Evolutionary conservation across 495 filamentous ascomycete genomes (phyloP).

Genomic region (Hypoxylon cercidicola): DNA sequence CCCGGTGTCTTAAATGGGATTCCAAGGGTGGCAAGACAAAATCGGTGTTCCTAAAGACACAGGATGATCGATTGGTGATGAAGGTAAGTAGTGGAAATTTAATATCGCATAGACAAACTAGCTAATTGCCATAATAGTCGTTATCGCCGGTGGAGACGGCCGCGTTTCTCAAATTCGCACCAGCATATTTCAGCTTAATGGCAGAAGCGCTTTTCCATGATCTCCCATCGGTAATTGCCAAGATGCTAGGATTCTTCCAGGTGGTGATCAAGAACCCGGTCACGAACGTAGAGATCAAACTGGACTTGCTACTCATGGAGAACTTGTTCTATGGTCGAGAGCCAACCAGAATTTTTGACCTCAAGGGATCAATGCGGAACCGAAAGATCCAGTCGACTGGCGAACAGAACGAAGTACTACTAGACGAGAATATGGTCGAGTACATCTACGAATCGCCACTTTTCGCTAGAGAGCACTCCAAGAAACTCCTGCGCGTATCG

Average conservation of each 20-base stretch:
- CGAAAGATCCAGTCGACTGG: constrained; percentile 94
- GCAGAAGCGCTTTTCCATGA: constrained; percentile 95
- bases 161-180: constrained; percentile 93
- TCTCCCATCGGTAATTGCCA: constrained; percentile 94
- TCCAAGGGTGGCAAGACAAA: constrained; percentile 98
- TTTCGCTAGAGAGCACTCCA: constrained; percentile 92
- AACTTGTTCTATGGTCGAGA: constrained; percentile 97
- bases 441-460: constrained; percentile 98
- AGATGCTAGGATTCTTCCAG: constrained; percentile 99
- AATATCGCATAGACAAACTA: not conserved
- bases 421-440: constrained; percentile 99
- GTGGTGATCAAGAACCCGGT: constrained; percentile 94
- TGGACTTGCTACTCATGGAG: constrained; percentile 95
- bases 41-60: constrained; percentile 96
- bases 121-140: constrained; percentile 57
- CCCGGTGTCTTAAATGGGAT: constrained; percentile 96
- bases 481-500: constrained; percentile 84
- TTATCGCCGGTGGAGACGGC: constrained; percentile 89
- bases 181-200: constrained; percentile 97
- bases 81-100: constrained; percentile 57
- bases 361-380: constrained; percentile 98
- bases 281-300: constrained; percentile 93
- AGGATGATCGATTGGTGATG: constrained; percentile 92
- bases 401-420: constrained; percentile 92
- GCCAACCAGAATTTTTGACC: constrained; percentile 92